phyloP scores from a whole-genome alignment of 2,329 filamentous ascomycete species.

The Colletotrichum sp. region DNA sequence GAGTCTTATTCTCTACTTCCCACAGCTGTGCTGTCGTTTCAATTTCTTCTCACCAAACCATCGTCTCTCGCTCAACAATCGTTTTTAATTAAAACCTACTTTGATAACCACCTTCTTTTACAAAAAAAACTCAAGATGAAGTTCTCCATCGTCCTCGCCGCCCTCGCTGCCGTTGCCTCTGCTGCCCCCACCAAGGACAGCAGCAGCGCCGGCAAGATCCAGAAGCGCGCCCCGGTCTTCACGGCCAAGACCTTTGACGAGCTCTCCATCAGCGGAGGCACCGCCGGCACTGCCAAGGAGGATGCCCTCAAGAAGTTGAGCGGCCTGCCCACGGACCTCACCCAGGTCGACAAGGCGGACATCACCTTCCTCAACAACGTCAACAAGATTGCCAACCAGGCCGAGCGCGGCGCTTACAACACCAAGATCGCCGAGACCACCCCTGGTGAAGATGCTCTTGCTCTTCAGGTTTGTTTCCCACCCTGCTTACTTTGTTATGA shows the following conservation, averaged over 20 bases:
- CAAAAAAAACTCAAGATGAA: conserved; percentile 30
- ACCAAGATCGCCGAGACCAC: conserved; percentile 52
- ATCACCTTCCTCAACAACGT: conserved; percentile 53
- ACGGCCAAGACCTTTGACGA: conserved; percentile 43
- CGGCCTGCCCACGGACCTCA: conserved; percentile 43
- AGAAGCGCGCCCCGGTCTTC: conserved; percentile 32
- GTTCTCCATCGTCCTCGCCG: conserved; percentile 34
- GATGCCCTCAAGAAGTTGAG: conserved; percentile 46
- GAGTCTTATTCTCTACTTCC: background rate
- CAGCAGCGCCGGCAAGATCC: conserved; percentile 23
- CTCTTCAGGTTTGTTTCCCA: conserved; percentile 44
- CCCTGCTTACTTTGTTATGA: too few relatives aligned
- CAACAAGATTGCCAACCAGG: conserved; percentile 57
- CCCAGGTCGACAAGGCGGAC: conserved; percentile 50
- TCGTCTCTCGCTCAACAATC: conserved; percentile 5
- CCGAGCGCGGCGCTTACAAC: conserved; percentile 59
- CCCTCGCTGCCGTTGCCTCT: conserved; percentile 32
- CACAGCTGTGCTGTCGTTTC: conserved; percentile 14
- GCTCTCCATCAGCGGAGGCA: conserved; percentile 51
- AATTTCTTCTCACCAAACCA: background rate
- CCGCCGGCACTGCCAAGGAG: conserved; percentile 48
- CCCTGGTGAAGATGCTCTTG: conserved; percentile 47
- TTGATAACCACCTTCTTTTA: conserved; percentile 16
- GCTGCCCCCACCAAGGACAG: conserved; percentile 17
- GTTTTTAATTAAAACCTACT: background rate